A percentile compares a stretch with the other conserved stretches of the same genome.
These are phyloP conservation scores for Chaetomium strumarium DNA, from an alignment of 2,329 filamentous ascomycete species.

Conservation along the genomic window DNA sequence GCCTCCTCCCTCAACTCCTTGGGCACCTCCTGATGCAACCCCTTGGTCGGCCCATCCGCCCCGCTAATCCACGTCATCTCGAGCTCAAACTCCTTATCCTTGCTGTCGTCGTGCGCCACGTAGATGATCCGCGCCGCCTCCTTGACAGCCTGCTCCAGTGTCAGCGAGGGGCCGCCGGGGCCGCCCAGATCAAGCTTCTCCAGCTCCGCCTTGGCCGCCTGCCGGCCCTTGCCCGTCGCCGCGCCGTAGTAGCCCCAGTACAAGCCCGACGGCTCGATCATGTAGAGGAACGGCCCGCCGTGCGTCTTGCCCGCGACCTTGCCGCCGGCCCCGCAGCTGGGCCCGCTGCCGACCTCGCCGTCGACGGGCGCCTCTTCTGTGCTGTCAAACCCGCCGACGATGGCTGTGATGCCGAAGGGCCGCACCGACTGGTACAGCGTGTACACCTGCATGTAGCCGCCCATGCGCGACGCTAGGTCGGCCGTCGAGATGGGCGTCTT, in stretches of 20 bases:
- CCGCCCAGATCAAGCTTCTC: slow-evolving; percentile 91
- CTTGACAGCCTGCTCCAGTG: slow-evolving; percentile 83
- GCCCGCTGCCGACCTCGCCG: slow-evolving; percentile 81
- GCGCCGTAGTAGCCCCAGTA: slow-evolving; percentile 99
- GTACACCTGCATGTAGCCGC: slow-evolving; percentile 93
- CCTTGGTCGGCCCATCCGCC: slow-evolving; percentile 80
- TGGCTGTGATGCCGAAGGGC: slow-evolving; percentile 93
- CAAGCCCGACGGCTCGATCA: slow-evolving; percentile 95
- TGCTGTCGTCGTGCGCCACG: slow-evolving; percentile 95
- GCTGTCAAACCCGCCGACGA: slow-evolving; percentile 88
- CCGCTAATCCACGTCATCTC: slow-evolving; percentile 98
- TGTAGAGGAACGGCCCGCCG: slow-evolving; percentile 91
- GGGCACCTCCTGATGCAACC: slow-evolving; percentile 87
- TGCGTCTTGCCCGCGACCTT: slow-evolving; percentile 68
- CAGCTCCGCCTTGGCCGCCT: slow-evolving; percentile 94
- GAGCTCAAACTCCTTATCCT: slow-evolving; percentile 98
- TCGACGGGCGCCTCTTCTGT: slow-evolving; percentile 81
- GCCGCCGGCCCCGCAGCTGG: slow-evolving; percentile 72
- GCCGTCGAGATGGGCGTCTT: slow-evolving; percentile 87
- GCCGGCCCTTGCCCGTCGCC: slow-evolving; percentile 91
- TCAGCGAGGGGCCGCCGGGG: slow-evolving; percentile 57
- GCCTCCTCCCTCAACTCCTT: slow-evolving; percentile 87
- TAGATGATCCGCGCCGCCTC: slow-evolving; percentile 97
- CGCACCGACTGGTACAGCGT: slow-evolving; percentile 96
- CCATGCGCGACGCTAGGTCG: slow-evolving; percentile 87